Percentiles rank a stretch among this genome's conserved stretches.
These are phyloP conservation scores for Paramecium tetraurelia DNA, from an alignment of 73 alveolate species.

Conservation along the genomic window DNA sequence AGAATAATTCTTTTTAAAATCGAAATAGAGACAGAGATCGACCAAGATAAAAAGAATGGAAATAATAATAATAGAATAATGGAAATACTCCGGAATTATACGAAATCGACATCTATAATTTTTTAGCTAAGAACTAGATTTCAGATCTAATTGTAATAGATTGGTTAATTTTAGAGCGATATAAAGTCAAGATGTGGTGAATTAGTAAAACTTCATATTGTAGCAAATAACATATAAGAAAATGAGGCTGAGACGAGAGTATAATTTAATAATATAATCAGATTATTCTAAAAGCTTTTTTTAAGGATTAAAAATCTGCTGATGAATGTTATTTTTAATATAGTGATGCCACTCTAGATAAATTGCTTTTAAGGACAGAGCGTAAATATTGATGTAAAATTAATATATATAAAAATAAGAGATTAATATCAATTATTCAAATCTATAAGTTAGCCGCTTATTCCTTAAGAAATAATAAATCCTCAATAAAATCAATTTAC, in stretches of 20 bases:
- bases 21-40: not conserved
- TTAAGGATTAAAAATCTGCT: not conserved
- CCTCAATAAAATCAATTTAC: not conserved
- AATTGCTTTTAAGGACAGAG: not conserved
- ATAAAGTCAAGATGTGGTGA: not conserved
- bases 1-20: not conserved
- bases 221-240: not conserved
- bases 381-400: slow-evolving; percentile 2
- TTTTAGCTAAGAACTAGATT: not conserved
- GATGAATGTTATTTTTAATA: slow-evolving; percentile 6
- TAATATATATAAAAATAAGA: not conserved
- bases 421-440: not conserved
- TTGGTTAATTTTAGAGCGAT: not conserved
- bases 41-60: not conserved
- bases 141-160: not conserved
- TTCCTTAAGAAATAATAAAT: not conserved
- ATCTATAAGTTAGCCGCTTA: not conserved
- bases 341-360: not conserved
- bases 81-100: not conserved
- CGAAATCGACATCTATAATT: not conserved
- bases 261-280: not conserved
- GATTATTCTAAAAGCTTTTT: not conserved
- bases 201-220: not conserved
- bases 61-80: not conserved
- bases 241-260: not conserved